Evolutionary conservation across 495 filamentous ascomycete species (phyloP).

Genomic region (Venustampulla echinocandica): DNA sequence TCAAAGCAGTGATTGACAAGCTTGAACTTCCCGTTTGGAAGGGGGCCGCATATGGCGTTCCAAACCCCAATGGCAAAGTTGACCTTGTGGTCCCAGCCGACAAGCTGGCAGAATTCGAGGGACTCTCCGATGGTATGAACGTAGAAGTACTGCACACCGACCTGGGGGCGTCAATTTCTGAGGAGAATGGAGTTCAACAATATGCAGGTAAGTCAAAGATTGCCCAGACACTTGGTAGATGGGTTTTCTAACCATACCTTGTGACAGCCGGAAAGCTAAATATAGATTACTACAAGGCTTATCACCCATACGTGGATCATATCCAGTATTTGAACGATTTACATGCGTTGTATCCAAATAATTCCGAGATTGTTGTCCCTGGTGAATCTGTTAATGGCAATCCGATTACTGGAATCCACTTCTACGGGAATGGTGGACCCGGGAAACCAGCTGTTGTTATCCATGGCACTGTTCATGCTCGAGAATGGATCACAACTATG

Average conservation of each 20-base stretch:
- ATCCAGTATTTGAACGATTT: conserved; percentile 44
- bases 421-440: conserved; percentile 46
- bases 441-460: conserved; percentile 50
- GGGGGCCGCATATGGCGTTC: conserved; percentile 1
- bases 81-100: conserved; percentile 7
- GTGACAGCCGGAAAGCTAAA: background rate
- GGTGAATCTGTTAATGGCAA: conserved; percentile 44
- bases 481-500: conserved; percentile 55
- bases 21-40: conserved; percentile 1
- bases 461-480: conserved; percentile 54
- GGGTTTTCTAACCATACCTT: background rate
- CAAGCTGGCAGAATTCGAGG: background rate
- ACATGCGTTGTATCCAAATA: conserved; percentile 33
- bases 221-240: background rate
- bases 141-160: conserved; percentile 11
- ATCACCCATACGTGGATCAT: conserved; percentile 27
- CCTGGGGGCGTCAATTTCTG: conserved; percentile 5
- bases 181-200: background rate
- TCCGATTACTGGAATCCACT: conserved; percentile 48
- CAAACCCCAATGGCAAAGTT: background rate
- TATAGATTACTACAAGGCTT: conserved; percentile 7
- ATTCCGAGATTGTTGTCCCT: conserved; percentile 43
- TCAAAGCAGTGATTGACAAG: background rate
- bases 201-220: background rate
- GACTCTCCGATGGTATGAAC: background rate